A percentile compares a stretch with the other conserved stretches of the same genome.
Conservation (phyloP, 108 stramenopile species). For the Mediolabrus comicus region DNA sequence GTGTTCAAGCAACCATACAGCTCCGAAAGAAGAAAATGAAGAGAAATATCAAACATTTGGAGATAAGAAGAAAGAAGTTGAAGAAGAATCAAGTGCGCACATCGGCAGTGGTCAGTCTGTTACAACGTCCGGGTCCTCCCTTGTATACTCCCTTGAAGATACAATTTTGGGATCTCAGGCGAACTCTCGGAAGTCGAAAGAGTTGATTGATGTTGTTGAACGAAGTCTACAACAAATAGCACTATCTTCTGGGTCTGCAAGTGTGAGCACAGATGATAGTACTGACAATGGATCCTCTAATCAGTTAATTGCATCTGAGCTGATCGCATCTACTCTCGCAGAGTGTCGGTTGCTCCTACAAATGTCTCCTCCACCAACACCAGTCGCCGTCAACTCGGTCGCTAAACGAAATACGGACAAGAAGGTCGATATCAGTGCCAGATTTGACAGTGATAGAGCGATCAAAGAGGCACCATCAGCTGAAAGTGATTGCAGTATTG, state of each 20-base stretch:
- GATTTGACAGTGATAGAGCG: not conserved
- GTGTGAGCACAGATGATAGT: not conserved
- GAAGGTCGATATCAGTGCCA: not conserved
- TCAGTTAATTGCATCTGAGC: slow-evolving; percentile 7
- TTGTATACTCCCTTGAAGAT: not conserved
- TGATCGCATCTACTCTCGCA: slow-evolving; percentile 35
- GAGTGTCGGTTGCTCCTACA: slow-evolving; percentile 33
- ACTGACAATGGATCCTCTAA: not conserved
- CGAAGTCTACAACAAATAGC: not conserved
- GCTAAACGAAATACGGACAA: not conserved
- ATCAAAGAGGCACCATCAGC: not conserved
- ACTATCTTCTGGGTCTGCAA: not conserved
- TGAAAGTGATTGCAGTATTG: not conserved
- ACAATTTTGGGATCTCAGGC: not conserved
- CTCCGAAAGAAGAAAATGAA: not conserved
- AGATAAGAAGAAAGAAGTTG: not conserved
- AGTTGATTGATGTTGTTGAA: not conserved
- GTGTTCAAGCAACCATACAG: not conserved
- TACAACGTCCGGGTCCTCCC: not conserved
- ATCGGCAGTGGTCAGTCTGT: no score
- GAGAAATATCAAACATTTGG: not conserved
- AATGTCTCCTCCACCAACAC: slow-evolving; percentile 39
- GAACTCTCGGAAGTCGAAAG: not conserved
- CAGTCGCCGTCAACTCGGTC: not conserved
- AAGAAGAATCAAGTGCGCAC: not conserved